Percentiles rank a stretch among this genome's conserved stretches.
phyloP scores from a whole-genome alignment of 1,139 yeast species.

The Pichiaceae sp. region DNA sequence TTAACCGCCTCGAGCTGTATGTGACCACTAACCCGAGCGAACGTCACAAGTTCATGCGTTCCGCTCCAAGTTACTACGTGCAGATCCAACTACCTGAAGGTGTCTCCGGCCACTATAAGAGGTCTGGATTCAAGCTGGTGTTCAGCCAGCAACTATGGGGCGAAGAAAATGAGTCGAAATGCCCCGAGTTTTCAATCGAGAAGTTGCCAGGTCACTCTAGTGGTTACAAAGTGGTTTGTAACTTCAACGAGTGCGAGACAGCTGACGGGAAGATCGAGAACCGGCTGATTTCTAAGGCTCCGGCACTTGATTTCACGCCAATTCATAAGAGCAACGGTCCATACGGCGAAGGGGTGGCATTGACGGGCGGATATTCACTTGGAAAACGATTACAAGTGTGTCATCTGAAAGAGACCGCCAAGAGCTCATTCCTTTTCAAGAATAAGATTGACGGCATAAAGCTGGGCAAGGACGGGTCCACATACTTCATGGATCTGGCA shows the following conservation, averaged over 20 bases:
- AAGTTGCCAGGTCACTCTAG: constrained; percentile 13
- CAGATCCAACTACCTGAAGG: constrained; percentile 28
- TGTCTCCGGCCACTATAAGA: neutral
- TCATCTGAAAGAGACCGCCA: constrained; percentile 15
- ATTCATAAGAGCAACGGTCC: neutral
- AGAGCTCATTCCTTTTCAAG: constrained; percentile 12
- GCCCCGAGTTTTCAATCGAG: constrained; percentile 14
- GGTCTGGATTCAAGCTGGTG: constrained; percentile 24
- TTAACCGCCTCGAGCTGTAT: constrained; percentile 40
- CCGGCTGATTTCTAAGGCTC: neutral
- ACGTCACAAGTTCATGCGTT: constrained; percentile 45
- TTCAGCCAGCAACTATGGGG: constrained; percentile 27
- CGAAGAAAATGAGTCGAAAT: constrained; percentile 6
- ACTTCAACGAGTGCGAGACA: constrained; percentile 11
- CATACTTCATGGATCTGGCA: constrained; percentile 24
- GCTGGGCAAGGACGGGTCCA: constrained; percentile 25
- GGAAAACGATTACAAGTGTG: constrained; percentile 15
- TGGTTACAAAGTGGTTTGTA: constrained; percentile 12
- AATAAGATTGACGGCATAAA: constrained; percentile 22
- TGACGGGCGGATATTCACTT: constrained; percentile 10
- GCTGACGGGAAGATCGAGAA: constrained; percentile 4
- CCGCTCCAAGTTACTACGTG: constrained; percentile 50
- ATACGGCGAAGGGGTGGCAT: constrained; percentile 3
- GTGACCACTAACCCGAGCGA: constrained; percentile 53
- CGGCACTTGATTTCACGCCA: neutral